phyloP scores from a whole-genome alignment of 2,329 filamentous ascomycete species.

The Penicillium psychrosexuale region DNA sequence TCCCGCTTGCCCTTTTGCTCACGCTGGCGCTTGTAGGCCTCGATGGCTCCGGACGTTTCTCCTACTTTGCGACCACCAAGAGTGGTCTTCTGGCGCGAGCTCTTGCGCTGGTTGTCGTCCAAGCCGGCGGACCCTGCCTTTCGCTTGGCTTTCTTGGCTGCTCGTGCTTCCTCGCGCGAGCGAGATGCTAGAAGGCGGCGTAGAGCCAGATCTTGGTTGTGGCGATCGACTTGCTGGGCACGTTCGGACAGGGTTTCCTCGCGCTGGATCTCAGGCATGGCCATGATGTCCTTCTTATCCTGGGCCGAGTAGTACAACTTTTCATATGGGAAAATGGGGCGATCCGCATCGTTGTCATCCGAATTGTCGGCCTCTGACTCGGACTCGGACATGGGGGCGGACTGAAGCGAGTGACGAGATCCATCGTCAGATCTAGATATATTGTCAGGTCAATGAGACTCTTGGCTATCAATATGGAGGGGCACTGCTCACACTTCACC shows the following conservation, averaged over 20 bases:
- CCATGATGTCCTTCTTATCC: constrained; percentile 76
- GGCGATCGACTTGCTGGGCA: constrained; percentile 74
- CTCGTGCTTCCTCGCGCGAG: constrained; percentile 58
- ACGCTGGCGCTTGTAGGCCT: constrained; percentile 61
- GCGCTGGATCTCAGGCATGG: constrained; percentile 83
- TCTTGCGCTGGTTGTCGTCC: constrained; percentile 73
- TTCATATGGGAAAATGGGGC: constrained; percentile 73
- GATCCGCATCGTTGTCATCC: constrained; percentile 45
- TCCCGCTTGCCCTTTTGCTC: constrained; percentile 56
- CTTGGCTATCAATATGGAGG: constrained; percentile 11
- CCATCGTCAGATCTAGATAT: constrained; percentile 61
- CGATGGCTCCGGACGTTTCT: constrained; percentile 69
- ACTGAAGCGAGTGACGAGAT: constrained; percentile 71
- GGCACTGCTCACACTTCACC: constrained; percentile 70
- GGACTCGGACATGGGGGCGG: constrained; percentile 86
- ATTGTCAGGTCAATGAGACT: neutral
- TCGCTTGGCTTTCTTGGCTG: constrained; percentile 59
- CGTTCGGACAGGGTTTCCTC: constrained; percentile 89
- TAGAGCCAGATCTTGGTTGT: constrained; percentile 76
- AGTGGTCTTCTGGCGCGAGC: constrained; percentile 67
- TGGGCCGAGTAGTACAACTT: constrained; percentile 73
- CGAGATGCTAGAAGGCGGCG: constrained; percentile 70
- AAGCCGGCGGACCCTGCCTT: constrained; percentile 76
- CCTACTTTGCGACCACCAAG: constrained; percentile 63
- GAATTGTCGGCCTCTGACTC: constrained; percentile 69